Base-by-base conservation (phyloP, 306 rosid species). In the Cajanus cajan region DNA sequence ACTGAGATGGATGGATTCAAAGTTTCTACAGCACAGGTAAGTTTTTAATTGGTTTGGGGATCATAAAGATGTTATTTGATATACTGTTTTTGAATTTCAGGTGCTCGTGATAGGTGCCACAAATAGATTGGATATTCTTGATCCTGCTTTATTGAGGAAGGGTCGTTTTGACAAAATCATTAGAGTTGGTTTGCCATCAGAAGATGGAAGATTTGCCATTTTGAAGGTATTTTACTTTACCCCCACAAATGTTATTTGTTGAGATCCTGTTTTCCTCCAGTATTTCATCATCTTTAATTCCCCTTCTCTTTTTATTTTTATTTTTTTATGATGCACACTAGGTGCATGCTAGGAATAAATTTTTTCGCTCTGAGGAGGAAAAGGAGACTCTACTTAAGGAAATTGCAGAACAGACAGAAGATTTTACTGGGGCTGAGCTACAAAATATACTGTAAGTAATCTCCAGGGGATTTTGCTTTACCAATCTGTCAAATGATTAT, bases 161-260 rank as follows among this genome's bases (percentile, higher is more conserved):
- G 98, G 98, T 34, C 98, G 98, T 85, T 94, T 94, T 84, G 98
- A 94, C 84, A 94, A 94, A 92, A 94, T 94, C 85, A 86, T 94
- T 48, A 91, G 98, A 86, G 98, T 94, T 88, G 98, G 98, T 58
- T 86, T 94, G 91, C 98, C 97, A 31, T 92, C 97, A 12, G 88
- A 88, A 87, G 97, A 94, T 83, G 98, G 98, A 82, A 89, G 98
- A 88, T 64, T 89, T 72, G 97, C 97, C 86, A 94, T 94, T 86
- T 85, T 94, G 84, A 94, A 91, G 97, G 97, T 94, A 74, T 57
- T 78, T 52, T 33, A 54, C 40, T 78, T 52, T 33, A 54, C 40
- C 70, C 51, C 79, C 68, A 47, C 65, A 40, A 63, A 59, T 28
- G 34, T 33, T 68, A 54, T 67, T 59, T 14, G 37, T 43, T 43